Base-by-base conservation (phyloP, 163 green algal species). In the Picocystis sp. region DNA sequence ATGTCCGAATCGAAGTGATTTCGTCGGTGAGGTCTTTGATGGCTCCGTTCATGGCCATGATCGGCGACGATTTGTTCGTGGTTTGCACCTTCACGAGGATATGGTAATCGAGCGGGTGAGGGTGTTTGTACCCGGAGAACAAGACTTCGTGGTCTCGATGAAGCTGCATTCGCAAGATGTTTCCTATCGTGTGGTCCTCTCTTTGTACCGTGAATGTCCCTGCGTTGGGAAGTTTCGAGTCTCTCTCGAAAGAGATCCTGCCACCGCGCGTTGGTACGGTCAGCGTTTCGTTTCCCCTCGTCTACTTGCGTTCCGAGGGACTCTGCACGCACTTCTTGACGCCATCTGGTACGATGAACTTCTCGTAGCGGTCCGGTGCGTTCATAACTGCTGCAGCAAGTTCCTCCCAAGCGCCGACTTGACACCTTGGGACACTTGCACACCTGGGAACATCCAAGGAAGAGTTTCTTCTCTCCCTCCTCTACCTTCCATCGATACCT, bases 181-280 rank as follows among this genome's bases (percentile, higher is more conserved):
- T 93, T 51, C 87, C 87, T 0, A 95, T 45, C 1, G 89, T 98
- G 69, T 98, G 89, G 63, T 96, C 89, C 52, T 98, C 89, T 6
- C 82, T 71, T 57, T 90, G 77, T 1, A 96, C 59, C 1, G 61
- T 68, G 58, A 94, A 94, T 1, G 74, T 89, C 9, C 69, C 89
- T 6, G 88, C 84, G 56, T 94, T 79, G 2, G 69, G 52, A 1
- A 92, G 58, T 58, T 93, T 94, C 2, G 84, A 91, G 57, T 97
- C 87, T 3, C 63, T 60, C 46, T 81, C 69, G 52, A 75, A 92
- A 2, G 67, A 49, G 0, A 94, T 75, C 66, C 86, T 93, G 69
- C 47, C 9, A 53, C 15, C 14, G 5, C 19, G 47, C 45, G 53
- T 25, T 9, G 3, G 3, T 17, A 63, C 3, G 51, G 46, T 54